Evolutionary conservation across 2,329 filamentous ascomycete genomes (phyloP), one percentile per base, ranked within the genome.

Genomic region (Ciborinia camelliae): DNA sequence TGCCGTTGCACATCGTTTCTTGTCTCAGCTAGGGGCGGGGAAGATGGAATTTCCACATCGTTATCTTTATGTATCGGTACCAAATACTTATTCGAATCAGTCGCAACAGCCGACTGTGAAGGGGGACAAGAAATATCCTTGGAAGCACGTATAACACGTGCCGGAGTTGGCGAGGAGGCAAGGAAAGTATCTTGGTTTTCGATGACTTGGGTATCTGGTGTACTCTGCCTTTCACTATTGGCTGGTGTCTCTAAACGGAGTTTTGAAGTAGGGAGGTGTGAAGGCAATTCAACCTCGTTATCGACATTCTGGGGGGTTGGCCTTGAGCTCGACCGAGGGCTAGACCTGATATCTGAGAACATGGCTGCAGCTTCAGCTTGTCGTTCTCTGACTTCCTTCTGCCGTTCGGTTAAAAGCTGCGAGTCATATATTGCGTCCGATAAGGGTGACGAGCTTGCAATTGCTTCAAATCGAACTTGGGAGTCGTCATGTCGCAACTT

Each of bases 401-500:
- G 92, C 51, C 86, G 84, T 43, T 93, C 90, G 0, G 92, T 96
- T 57, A 96, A 79, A 23, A 87, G 77, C 70, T 95, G 91, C 0
- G 90, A 91, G 64, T 91, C 87, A 2, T 82, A 73, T 0, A 75
- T 77, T 18, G 78, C 76, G 5, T 81, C 77, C 3, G 82, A 75
- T 2, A 77, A 78, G 0, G 81, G 80, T 0, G 87, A 85, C 15
- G 86, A 85, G 37, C 84, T 82, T 51, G 94, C 82, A 54, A 94
- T 88, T 0, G 86, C 79, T 3, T 88, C 85, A 72, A 95, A 95
- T 51, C 90, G 83, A 32, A 96, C 83, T 72, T 96, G 92, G 0
- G 91, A 96, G 75, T 96, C 84, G 67, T 96, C 86, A 70, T 96
- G 92, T 41, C 90, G 85, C 35, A 88, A 79, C 66, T 84, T 84